These are phyloP conservation scores for Clavispora carvajalis DNA, from an alignment of 805 yeast species.

Conservation along the genomic window DNA sequence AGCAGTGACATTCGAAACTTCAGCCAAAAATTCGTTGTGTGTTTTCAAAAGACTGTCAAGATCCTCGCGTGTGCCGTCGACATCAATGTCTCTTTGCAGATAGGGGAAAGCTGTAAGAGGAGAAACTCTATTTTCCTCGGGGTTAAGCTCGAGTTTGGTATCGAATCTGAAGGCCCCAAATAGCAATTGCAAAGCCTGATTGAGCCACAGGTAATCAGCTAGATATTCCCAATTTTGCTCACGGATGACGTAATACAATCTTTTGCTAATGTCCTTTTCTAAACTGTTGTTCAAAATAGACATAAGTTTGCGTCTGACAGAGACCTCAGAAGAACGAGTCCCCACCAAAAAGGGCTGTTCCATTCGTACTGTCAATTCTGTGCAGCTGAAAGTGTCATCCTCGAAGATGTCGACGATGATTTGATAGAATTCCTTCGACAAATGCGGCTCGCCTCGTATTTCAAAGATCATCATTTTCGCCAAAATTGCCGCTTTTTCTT, in stretches of 20 bases:
- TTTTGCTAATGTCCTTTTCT: slow-evolving; percentile 69
- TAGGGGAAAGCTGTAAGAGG: slow-evolving; percentile 41
- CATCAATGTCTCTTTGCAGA: slow-evolving; percentile 11
- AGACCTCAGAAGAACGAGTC: slow-evolving; percentile 73
- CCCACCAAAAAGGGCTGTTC: slow-evolving; percentile 96
- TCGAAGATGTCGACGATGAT: slow-evolving; percentile 85
- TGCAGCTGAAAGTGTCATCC: slow-evolving; percentile 67
- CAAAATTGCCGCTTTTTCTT: slow-evolving; percentile 91
- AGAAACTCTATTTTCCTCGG: slow-evolving; percentile 49
- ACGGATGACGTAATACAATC: slow-evolving; percentile 80
- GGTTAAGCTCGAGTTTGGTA: slow-evolving; percentile 40
- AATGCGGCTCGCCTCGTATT: slow-evolving; percentile 73
- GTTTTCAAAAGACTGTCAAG: slow-evolving; percentile 18
- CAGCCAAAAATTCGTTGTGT: slow-evolving; percentile 28
- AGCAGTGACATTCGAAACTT: slow-evolving; percentile 38
- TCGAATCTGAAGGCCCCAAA: slow-evolving; percentile 69
- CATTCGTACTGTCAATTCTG: slow-evolving; percentile 89
- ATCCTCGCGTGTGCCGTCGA: slow-evolving; percentile 20
- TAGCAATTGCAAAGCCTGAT: slow-evolving; percentile 83
- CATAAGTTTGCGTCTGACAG: slow-evolving; percentile 74
- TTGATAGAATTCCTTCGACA: slow-evolving; percentile 74
- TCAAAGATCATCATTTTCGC: slow-evolving; percentile 93
- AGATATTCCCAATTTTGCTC: slow-evolving; percentile 97
- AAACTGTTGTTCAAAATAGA: slow-evolving; percentile 69
- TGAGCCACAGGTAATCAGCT: slow-evolving; percentile 91